A percentile compares a stretch with the other conserved stretches of the same genome.
Conservation (phyloP, 805 yeast species). For the Starmerella potacharoeniae region DNA sequence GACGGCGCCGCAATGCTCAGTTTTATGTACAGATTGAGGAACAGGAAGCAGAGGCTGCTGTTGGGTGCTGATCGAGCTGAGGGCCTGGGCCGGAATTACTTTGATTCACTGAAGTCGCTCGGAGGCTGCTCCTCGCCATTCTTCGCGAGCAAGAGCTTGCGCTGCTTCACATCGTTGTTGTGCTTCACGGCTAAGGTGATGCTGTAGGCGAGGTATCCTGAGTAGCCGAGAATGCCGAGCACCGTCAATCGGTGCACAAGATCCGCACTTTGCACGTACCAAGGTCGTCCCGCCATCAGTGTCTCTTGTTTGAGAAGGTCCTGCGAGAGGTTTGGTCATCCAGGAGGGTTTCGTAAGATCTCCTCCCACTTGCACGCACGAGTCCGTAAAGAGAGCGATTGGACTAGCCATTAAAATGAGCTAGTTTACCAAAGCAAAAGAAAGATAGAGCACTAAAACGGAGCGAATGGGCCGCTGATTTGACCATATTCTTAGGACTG, state of each 20-base stretch:
- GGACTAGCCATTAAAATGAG: no score
- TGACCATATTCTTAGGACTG: no score
- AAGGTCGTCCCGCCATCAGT: constrained; percentile 36
- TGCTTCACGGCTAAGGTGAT: constrained; percentile 10
- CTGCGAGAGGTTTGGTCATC: not conserved
- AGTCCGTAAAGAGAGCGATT: not conserved
- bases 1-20: no score
- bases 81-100: not conserved
- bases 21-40: not conserved
- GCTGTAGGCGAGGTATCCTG: constrained; percentile 27
- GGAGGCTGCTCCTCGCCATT: not conserved
- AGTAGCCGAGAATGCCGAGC: constrained; percentile 47
- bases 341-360: not conserved
- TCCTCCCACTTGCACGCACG: not conserved
- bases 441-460: no score
- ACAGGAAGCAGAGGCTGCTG: not conserved
- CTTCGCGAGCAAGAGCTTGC: constrained; percentile 6
- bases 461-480: no score
- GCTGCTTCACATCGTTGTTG: constrained; percentile 17
- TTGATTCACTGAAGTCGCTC: not conserved
- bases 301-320: not conserved
- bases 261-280: constrained; percentile 67
- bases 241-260: constrained; percentile 64
- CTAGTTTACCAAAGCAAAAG: no score
- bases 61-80: no score